Base-by-base conservation (phyloP, 2,329 filamentous ascomycete species). In the Alternaria triticimaculans region DNA sequence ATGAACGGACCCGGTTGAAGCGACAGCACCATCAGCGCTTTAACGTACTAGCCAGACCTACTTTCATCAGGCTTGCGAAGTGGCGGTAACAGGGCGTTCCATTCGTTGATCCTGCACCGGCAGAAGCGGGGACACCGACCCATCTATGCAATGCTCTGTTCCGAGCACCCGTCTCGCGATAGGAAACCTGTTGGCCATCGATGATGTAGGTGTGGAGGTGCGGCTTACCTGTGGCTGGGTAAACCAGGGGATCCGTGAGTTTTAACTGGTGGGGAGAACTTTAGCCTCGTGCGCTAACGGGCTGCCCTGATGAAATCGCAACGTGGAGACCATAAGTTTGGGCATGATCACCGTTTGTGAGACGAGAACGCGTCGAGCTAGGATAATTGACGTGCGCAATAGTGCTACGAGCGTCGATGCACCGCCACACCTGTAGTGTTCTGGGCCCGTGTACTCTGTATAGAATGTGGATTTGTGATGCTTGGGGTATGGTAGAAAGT, bases 151-250 rank as follows among this genome's bases (percentile, higher is more conserved):
- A 56, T 26, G 37, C 30, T 56, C 25, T 46, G 37, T 45, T 56
- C 54, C 54, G 54, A 56, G 41, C 37, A 46, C 23, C 41, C 41
- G 53, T 55, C n/a, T 55, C 54, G 41, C 54, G 25, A 56, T 56
- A 33, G 37, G 25, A 56, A 56, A 56, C 54, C 54, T 46, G 54
- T 30, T 56, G 54, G 25, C 23, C 23, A 30, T 20, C 41, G 54
- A 56, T 56, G 54, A 56, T 56, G 54, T 56, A 43, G 54, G 54
- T 56, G 41, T n/a, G 54, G 41, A 56, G 54, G 54, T 46, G 25
- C 25, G 54, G 54, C 37, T 30, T 46, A 25, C 54, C 41, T 46
- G 53, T 55, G 54, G 54, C 54, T 43, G 54, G 45, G 54, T 43
- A 46, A 33, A 14, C 18, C 54, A 56, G 54, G 54, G 41, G 54